phyloP scores from a whole-genome alignment of 2,329 filamentous ascomycete species.

The Colletotrichum scovillei region DNA sequence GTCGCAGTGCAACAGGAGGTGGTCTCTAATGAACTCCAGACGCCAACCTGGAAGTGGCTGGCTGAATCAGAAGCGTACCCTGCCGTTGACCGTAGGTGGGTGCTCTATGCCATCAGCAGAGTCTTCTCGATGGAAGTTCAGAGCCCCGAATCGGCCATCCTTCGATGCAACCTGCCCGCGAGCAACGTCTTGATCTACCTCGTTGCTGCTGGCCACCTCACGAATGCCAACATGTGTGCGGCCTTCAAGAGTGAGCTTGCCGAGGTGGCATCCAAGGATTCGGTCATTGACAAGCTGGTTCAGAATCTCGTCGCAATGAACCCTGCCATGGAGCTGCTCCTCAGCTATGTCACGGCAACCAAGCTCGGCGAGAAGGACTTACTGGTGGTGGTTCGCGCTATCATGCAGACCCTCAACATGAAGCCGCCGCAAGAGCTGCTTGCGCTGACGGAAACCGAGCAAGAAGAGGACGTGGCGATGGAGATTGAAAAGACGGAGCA shows the following conservation, averaged over 20 bases:
- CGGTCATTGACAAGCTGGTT: conserved; percentile 67
- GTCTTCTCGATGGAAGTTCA: conserved; percentile 64
- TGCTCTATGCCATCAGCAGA: conserved; percentile 71
- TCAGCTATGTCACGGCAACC: conserved; percentile 73
- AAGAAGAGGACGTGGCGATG: conserved; percentile 54
- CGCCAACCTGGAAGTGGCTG: conserved; percentile 64
- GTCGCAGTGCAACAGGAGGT: conserved; percentile 36
- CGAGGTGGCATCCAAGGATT: conserved; percentile 52
- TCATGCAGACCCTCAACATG: conserved; percentile 76
- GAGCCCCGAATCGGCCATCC: conserved; percentile 43
- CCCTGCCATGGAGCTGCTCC: conserved; percentile 73
- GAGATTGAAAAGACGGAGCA: conserved; percentile 71
- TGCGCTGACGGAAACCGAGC: conserved; percentile 37
- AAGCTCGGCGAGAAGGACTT: conserved; percentile 75
- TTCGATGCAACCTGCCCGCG: conserved; percentile 58
- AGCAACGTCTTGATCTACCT: conserved; percentile 70
- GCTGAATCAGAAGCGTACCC: conserved; percentile 56
- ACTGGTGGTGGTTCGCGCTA: conserved; percentile 70
- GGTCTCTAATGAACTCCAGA: conserved; percentile 36
- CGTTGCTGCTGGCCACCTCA: conserved; percentile 69
- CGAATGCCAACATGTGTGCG: conserved; percentile 67
- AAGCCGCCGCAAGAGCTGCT: conserved; percentile 36
- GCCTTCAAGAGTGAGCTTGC: conserved; percentile 64
- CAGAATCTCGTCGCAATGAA: conserved; percentile 73
- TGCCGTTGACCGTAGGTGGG: conserved; percentile 72